Conservation (phyloP, 2,329 filamentous ascomycete genomes). For the Arachnomyces sp. region DNA sequence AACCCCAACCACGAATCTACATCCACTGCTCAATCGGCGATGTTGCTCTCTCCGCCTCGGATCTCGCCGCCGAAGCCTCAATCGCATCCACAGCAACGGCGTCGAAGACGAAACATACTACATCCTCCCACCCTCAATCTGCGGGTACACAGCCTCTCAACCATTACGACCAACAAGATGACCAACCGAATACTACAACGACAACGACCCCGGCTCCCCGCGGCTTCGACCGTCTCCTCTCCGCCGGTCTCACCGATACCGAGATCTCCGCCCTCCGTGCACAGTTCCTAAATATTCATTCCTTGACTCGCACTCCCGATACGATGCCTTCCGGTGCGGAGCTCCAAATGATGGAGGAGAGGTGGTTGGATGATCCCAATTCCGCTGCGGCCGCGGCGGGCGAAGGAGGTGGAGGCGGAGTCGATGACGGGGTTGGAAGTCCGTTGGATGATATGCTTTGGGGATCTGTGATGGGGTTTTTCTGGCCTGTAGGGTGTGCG, state of each 20-base stretch:
- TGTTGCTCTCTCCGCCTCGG: conserved; percentile 58
- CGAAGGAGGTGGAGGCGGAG: conserved; percentile 32
- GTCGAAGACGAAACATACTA: no score
- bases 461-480: conserved; percentile 85
- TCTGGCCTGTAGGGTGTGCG: conserved; percentile 83
- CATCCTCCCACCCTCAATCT: background rate
- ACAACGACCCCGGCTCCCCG: conserved; percentile 54
- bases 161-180: conserved; percentile 1
- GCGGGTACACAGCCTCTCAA: conserved; percentile 1
- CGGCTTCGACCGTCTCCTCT: conserved; percentile 81
- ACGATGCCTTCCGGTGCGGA: conserved; percentile 75
- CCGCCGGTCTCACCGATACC: conserved; percentile 69
- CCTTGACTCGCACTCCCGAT: conserved; percentile 75
- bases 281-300: conserved; percentile 81
- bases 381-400: conserved; percentile 31
- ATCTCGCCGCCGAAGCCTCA: conserved; percentile 61
- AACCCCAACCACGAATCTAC: conserved; percentile 57
- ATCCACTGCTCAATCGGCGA: conserved; percentile 89
- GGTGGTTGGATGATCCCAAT: conserved; percentile 68
- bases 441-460: conserved; percentile 74
- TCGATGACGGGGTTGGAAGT: conserved; percentile 25
- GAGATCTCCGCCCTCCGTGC: conserved; percentile 80
- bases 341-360: conserved; percentile 73
- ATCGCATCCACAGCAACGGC: conserved; percentile 10
- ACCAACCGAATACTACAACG: conserved; percentile 12